These are phyloP conservation scores for Cicer arietinum DNA, from an alignment of 306 rosid genomes.

Conservation along the genomic window DNA sequence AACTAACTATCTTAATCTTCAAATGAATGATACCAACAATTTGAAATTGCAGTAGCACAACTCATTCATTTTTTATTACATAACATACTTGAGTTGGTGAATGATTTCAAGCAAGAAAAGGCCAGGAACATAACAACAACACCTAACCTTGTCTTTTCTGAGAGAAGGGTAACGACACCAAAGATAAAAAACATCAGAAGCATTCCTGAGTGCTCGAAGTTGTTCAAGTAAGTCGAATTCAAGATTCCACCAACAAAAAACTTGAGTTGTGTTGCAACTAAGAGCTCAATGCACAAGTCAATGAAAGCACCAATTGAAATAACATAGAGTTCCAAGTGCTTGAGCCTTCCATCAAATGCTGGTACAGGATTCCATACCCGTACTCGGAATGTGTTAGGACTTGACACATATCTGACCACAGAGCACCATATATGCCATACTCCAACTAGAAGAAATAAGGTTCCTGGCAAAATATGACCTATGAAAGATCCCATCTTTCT, in stretches of 20 bases:
- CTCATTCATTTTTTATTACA: neutral
- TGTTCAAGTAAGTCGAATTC: conserved; percentile 78
- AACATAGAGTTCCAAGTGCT: conserved; percentile 77
- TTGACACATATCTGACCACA: conserved; percentile 59
- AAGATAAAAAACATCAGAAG: conserved; percentile 85
- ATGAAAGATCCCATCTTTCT: conserved; percentile 80
- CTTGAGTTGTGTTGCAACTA: conserved; percentile 72
- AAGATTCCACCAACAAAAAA: conserved; percentile 66
- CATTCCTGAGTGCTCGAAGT: conserved; percentile 91
- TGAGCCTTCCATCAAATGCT: conserved; percentile 69
- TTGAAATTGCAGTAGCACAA: neutral
- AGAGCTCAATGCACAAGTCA: conserved; percentile 84
- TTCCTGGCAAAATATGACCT: conserved; percentile 86
- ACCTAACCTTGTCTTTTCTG: conserved; percentile 71
- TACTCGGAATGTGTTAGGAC: conserved; percentile 64
- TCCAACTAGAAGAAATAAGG: conserved; percentile 78
- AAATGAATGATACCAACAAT: neutral
- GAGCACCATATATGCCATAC: conserved; percentile 83
- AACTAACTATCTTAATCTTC: neutral
- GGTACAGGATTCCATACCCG: conserved; percentile 78
- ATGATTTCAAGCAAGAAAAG: neutral
- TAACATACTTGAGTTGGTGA: neutral
- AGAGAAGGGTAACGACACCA: conserved; percentile 62
- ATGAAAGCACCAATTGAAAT: conserved; percentile 72
- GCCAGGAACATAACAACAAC: neutral